Base-by-base conservation (phyloP, 768 basidiomycete species). In the Suillus placidus region DNA sequence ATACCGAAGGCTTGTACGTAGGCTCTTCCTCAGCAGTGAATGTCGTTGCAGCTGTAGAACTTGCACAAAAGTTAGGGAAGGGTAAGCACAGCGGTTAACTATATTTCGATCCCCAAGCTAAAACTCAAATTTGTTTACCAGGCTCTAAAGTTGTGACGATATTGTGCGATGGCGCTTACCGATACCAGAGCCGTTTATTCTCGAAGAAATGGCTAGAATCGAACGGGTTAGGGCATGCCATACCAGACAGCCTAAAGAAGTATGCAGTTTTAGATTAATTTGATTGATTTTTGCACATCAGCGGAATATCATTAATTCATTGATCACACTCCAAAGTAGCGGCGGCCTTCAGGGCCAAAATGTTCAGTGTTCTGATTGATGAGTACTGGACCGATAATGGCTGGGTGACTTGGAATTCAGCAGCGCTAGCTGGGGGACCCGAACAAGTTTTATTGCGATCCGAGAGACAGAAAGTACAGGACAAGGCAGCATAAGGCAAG, bases 171-270 rank as follows among this genome's bases (percentile, higher is more conserved):
- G 97, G 97, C 7, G 97, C 97, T 49, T 97, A 99, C 73, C 86
- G 97, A 73, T 97, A 99, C 74, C 97, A 98, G 80, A 95, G 93
- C 67, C 86, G 97, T 12, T 80, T 99, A 43, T 99, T 99, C 81
- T 97, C 95, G 13, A 91, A 91, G 75, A 86, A 87, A 70, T 99
- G 97, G 97, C 79, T 99, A 54, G 82, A 88, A 73, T 80, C 85
- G 43, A 99, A 99, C 74, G 88, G 85, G 0, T 80, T 99, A 58
- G 83, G 85, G 45, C 80, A 84, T 40, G 88, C 90, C 23, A 93
- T 99, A 72, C 96, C 97, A 2, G 82, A 85, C 55, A 84, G 93
- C 68, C 77, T 99, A 66, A 90, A 88, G 77, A 96, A 96, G 75
- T 99, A 99, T 74, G 86, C 88, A 66, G 93, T 98, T 40, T 78